phyloP scores from a whole-genome alignment of 805 yeast species.

The Kregervanrija delftensis region DNA sequence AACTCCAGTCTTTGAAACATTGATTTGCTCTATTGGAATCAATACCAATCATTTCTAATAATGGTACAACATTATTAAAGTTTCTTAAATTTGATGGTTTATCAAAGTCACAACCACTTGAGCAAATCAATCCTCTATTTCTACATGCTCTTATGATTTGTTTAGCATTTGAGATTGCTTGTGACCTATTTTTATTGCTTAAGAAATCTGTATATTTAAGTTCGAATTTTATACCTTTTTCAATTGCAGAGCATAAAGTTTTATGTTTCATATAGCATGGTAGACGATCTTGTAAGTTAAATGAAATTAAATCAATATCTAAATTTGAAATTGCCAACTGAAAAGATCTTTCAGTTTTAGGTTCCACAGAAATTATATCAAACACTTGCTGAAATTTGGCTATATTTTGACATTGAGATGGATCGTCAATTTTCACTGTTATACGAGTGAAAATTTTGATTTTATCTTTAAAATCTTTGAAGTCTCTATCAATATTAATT shows the following conservation, averaged over 20 bases:
- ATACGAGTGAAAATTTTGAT: slow-evolving; percentile 56
- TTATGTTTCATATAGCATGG: slow-evolving; percentile 81
- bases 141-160: slow-evolving; percentile 78
- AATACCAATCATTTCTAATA: slow-evolving; percentile 66
- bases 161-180: slow-evolving; percentile 63
- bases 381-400: slow-evolving; percentile 40
- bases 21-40: slow-evolving; percentile 53
- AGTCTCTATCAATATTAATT: slow-evolving; percentile 29
- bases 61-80: slow-evolving; percentile 58
- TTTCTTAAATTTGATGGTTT: slow-evolving; percentile 47
- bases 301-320: slow-evolving; percentile 76
- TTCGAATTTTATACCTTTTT: slow-evolving; percentile 79
- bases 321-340: slow-evolving; percentile 66
- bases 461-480: slow-evolving; percentile 30
- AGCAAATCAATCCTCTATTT: slow-evolving; percentile 67
- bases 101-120: slow-evolving; percentile 63
- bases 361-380: slow-evolving; percentile 79
- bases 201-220: slow-evolving; percentile 58
- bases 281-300: slow-evolving; percentile 56
- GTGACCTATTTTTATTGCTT: slow-evolving; percentile 36
- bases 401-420: slow-evolving; percentile 64
- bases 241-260: slow-evolving; percentile 73
- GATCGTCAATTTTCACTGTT: slow-evolving; percentile 71
- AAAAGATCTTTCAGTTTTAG: slow-evolving; percentile 71
- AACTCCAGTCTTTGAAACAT: slow-evolving; percentile 53